phyloP scores from a whole-genome alignment of 352 stramenopile genomes.

The Phytopythium vexans region DNA sequence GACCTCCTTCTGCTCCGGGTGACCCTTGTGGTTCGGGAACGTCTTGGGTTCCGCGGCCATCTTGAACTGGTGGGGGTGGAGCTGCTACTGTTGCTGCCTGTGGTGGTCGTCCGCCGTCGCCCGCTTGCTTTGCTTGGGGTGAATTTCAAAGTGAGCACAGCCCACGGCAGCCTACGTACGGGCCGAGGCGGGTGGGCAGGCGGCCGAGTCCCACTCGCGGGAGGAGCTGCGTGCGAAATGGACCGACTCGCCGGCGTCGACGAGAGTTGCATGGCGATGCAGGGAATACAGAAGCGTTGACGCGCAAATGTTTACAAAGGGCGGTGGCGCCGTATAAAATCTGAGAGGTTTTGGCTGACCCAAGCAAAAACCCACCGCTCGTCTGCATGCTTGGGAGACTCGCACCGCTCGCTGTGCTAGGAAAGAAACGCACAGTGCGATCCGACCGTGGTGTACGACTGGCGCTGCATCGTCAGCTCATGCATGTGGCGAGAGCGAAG shows the following conservation, averaged over 20 bases:
- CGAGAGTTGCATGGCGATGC: background rate
- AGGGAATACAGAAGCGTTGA: background rate
- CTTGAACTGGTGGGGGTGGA: conserved; percentile 8
- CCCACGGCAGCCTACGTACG: background rate
- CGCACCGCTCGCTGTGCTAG: too few species aligned
- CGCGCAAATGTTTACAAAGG: conserved; percentile 5
- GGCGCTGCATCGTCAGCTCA: background rate
- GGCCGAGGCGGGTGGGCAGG: conserved; percentile 1
- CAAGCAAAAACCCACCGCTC: conserved; percentile 1
- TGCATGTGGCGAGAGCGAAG: background rate
- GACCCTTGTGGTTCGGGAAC: conserved; percentile 39
- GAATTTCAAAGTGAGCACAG: conserved; percentile 24
- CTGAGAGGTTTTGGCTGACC: background rate
- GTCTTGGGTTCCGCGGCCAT: conserved; percentile 16
- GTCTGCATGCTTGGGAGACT: too few species aligned
- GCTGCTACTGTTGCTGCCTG: background rate
- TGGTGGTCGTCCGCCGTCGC: background rate
- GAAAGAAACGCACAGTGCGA: background rate
- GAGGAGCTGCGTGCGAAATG: background rate
- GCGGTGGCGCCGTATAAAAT: background rate
- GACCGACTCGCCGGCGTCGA: background rate
- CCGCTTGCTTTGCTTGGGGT: conserved; percentile 26
- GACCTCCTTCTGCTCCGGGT: conserved; percentile 32
- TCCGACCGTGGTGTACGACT: background rate
- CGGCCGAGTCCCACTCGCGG: conserved; percentile 10